Base-by-base conservation (phyloP, 2,329 filamentous ascomycete species). In the Neopestalotiopsis clavispora region DNA sequence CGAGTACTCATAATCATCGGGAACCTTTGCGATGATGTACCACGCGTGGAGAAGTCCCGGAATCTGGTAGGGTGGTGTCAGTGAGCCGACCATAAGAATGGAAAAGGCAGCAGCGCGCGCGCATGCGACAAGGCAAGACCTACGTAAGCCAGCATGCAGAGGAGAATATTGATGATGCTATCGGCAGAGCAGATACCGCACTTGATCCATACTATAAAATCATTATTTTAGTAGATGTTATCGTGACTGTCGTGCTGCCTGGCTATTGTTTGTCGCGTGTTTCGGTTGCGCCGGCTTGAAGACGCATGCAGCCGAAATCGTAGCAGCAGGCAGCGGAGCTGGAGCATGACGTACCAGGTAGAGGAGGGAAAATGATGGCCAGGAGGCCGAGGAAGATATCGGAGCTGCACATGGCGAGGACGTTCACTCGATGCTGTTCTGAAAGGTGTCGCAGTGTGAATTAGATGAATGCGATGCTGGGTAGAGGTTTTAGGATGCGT, bases 1-100 rank as follows among this genome's bases (percentile, higher is more conserved):
- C 74, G 93, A 89, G 81, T 96, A 94, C 71, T 92, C 89, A 80
- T 87, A 88, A 69, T 91, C 86, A 70, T 98, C 95, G 69, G 96
- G 96, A 80, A 92, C 93, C 78, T 93, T 92, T 76, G 93, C 89
- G 82, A 99, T 98, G 81, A 98, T 97, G 87, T 98, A 99, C 95
- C 96, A 98, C 71, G 95, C 90, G 84, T 99, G 96, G 2, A 99
- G 84, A 64, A 98, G 91, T 70, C 95, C 95, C 23, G 95, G 95
- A 70, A 98, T 81, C 84, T 87, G 40, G 17, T 30, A 73, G 23
- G 56, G 1, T 62, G 17, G 32, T 28, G 70, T 69, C 65, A 71
- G 71, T 67, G n/a, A 20, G 57, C 2, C 17, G 40, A 40, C 10
- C 10, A 7, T 12, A 4, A 59, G 57, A 17, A 59, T 14, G 5